Evolutionary conservation across 345 rosid species (phyloP), one percentile per base, ranked within the genome.

Genomic region (Lagerstroemia speciosa): DNA sequence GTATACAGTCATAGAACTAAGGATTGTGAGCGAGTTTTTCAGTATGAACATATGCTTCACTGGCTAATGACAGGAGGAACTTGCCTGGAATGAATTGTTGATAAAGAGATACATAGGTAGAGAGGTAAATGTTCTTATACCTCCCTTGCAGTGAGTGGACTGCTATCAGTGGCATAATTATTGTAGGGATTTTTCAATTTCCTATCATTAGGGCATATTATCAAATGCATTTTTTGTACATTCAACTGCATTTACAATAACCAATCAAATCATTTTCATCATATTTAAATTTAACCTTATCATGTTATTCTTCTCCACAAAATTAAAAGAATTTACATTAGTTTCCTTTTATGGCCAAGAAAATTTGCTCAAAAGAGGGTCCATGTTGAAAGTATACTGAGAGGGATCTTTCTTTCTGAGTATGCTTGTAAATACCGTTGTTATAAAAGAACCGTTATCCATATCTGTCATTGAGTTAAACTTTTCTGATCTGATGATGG

Each of bases 61-160:
- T 58, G 33, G 63, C 34, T 70, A 72, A 31, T 82, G 70, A 73
- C 83, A 93, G 97, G 96, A 89, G 68, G 98, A 91, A 83, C 92
- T 89, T 70, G 83, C 83, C 32, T 89, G 92, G 98, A 83, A 84
- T 74, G 81, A 86, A 81, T 76, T 62, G 40, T 71, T 93, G 83
- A 74, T 93, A 62, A 85, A 80, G 73, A 81, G 82, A 61, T 93
- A 87, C 43, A 62, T 86, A 36, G 98, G 97, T 62, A 83, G 98
- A 78, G 98, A 93, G 93, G 98, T 88, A 81, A 20, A 48, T 31
- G 24, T 26, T 58, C 48, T 11, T 6, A 22, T 38, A 24, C 27
- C 60, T 26, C 60, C 29, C n/a, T 53, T n/a, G 26, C 60, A 53
- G 60, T 11, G 10, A 53, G 1, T 53, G n/a, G n/a, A n/a, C n/a